A percentile compares a stretch with the other conserved stretches of the same genome.
These are phyloP conservation scores for Hippophae gyantsensis DNA, from an alignment of 306 rosid species.

Conservation along the genomic window DNA sequence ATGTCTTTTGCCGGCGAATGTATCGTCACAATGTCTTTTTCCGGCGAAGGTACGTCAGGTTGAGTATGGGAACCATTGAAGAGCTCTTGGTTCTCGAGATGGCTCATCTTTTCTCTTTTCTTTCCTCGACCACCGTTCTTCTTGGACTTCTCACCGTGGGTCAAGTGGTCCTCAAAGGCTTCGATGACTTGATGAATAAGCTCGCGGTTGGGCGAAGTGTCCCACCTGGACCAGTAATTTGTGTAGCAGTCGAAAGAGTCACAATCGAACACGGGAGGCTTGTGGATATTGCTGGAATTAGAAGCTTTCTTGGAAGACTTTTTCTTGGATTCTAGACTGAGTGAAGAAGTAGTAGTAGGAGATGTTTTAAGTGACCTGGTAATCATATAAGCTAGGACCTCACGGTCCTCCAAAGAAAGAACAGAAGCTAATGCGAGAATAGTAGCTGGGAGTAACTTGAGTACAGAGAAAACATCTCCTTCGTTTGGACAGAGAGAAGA, in stretches of 20 bases:
- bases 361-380: conserved; percentile 33
- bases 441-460: conserved; percentile 49
- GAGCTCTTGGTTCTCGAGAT: conserved; percentile 12
- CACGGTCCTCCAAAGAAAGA: conserved; percentile 47
- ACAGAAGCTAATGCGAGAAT: conserved; percentile 34
- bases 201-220: conserved; percentile 48
- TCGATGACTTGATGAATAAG: conserved; percentile 56
- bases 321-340: conserved; percentile 15
- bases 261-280: conserved; percentile 38
- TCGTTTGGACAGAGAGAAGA: conserved; percentile 11
- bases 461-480: conserved; percentile 25
- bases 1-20: conserved; percentile 9
- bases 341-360: conserved; percentile 8
- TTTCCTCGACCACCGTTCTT: conserved; percentile 27
- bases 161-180: conserved; percentile 49
- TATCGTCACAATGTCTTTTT: no score
- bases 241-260: conserved; percentile 57
- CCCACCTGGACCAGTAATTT: conserved; percentile 57
- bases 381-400: conserved; percentile 56
- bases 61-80: background rate
- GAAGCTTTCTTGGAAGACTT: conserved; percentile 19
- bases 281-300: conserved; percentile 12
- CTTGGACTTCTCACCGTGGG: conserved; percentile 34
- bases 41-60: background rate
- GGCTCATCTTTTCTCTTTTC: conserved; percentile 22